Evolutionary conservation across 306 rosid genomes (phyloP).

Genomic region (Echinosophora koreensis): DNA sequence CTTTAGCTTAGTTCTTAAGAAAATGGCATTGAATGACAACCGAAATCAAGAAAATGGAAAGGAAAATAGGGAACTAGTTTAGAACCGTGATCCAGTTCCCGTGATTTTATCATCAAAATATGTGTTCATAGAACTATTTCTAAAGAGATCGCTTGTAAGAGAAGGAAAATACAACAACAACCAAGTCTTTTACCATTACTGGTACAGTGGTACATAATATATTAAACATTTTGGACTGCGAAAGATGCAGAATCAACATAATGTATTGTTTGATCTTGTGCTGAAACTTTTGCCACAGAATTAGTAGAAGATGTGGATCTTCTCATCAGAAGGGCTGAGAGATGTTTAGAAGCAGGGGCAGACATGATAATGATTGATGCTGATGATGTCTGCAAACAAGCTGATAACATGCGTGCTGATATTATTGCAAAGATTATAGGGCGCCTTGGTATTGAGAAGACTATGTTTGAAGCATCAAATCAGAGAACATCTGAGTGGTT

Average conservation of each 20-base stretch:
- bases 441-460: conserved; percentile 91
- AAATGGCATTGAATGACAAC: not conserved
- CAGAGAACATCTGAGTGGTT: conserved; percentile 89
- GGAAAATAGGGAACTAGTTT: not conserved
- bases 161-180: too few relatives aligned
- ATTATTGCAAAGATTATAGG: conserved; percentile 85
- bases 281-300: conserved; percentile 56
- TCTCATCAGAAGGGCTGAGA: conserved; percentile 86
- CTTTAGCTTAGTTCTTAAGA: not conserved
- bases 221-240: conserved; percentile 22
- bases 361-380: conserved; percentile 91
- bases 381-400: conserved; percentile 70
- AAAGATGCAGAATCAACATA: conserved; percentile 20
- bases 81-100: not conserved
- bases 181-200: too few relatives aligned
- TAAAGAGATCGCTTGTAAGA: too few relatives aligned
- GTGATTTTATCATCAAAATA: not conserved
- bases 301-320: conserved; percentile 89
- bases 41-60: not conserved
- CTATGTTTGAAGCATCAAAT: conserved; percentile 94
- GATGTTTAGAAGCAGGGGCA: conserved; percentile 98
- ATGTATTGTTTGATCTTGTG: conserved; percentile 1
- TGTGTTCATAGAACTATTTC: not conserved
- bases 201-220: not conserved
- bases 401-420: conserved; percentile 75